Evolutionary conservation across 768 basidiomycete species (phyloP), one percentile per base, ranked within the genome.

Genomic region (Phlegmacium glaucopus): DNA sequence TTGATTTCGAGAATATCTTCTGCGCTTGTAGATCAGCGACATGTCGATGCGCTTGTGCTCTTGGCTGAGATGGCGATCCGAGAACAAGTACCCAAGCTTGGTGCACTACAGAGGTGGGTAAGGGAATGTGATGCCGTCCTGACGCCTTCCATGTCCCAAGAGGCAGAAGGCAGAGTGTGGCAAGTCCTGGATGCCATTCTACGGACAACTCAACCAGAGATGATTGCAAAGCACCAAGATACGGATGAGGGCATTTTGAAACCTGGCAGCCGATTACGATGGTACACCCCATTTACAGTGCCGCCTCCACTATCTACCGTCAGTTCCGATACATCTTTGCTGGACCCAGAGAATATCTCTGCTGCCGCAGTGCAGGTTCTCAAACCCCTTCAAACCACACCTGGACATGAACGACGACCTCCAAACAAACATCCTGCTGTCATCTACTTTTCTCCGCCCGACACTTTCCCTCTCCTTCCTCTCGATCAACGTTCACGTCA

Each of bases 61-160:
- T 66, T 81, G n/a, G 69, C 75, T 32, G 77, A 78, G 56, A 74
- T 79, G 67, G 71, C 69, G 39, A 70, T 75, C 17, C 70, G 76
- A 6, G 59, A 63, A 9, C 67, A 75, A 6, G 58, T 71, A 6
- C 76, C 77, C 5, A 77, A 78, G 50, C 71, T 81, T 10, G 78
- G 78, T 4, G 71, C 76, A 2, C 61, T 81, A 6, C 77, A 79
- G 53, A 67, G 79, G 9, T 80, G 79, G 79, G 77, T 79, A 4
- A 59, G 79, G 29, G 79, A 80, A 52, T 78, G 76, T 57, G 79
- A 80, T 59, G 79, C 78, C 1, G 77, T 77, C 2, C 60, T 68
- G 11, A 66, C 61, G n/a, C 66, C 63, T 1, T 63, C 67, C 29
- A 73, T 72, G 54, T 56, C 61, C 42, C 59, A 62, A 42, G 60